phyloP scores from a whole-genome alignment of 2,329 filamentous ascomycete species.

The Arthrobotrys musiformis region DNA sequence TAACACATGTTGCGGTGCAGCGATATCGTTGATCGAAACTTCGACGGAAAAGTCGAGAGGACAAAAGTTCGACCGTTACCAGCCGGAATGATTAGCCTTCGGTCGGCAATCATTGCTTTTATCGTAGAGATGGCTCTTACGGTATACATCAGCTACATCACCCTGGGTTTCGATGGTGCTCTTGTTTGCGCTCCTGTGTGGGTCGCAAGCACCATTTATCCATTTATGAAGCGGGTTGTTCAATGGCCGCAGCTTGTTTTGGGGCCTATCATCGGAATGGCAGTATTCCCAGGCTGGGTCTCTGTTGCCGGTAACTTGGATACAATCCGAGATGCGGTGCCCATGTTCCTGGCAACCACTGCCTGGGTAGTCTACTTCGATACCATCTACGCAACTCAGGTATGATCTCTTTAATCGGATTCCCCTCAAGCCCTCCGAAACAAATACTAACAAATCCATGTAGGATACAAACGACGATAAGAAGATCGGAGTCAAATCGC shows the following conservation, averaged over 20 bases:
- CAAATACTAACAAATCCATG: not conserved
- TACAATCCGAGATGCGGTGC: constrained; percentile 18
- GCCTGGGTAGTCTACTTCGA: constrained; percentile 43
- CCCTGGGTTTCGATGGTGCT: constrained; percentile 15
- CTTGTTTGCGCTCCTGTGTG: constrained; percentile 22
- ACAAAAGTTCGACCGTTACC: constrained; percentile 25
- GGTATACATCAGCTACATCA: constrained; percentile 8
- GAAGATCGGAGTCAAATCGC: constrained; percentile 40
- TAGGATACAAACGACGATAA: constrained; percentile 40
- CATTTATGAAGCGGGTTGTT: constrained; percentile 30
- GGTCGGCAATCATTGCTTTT: not conserved
- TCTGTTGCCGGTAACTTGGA: constrained; percentile 17
- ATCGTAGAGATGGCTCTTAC: constrained; percentile 12
- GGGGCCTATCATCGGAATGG: constrained; percentile 24
- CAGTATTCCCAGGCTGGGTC: constrained; percentile 29
- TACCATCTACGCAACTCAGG: constrained; percentile 46
- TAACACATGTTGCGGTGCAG: not conserved
- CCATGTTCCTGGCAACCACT: constrained; percentile 24
- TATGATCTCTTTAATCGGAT: not conserved
- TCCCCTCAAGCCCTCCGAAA: too few species aligned
- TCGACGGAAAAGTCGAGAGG: constrained; percentile 23
- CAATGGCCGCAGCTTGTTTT: constrained; percentile 29
- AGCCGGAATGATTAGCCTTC: constrained; percentile 23
- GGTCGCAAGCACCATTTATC: constrained; percentile 19
- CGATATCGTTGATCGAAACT: constrained; percentile 30